phyloP scores from a whole-genome alignment of 352 stramenopile species.

The Elongisporangium senticosum region DNA sequence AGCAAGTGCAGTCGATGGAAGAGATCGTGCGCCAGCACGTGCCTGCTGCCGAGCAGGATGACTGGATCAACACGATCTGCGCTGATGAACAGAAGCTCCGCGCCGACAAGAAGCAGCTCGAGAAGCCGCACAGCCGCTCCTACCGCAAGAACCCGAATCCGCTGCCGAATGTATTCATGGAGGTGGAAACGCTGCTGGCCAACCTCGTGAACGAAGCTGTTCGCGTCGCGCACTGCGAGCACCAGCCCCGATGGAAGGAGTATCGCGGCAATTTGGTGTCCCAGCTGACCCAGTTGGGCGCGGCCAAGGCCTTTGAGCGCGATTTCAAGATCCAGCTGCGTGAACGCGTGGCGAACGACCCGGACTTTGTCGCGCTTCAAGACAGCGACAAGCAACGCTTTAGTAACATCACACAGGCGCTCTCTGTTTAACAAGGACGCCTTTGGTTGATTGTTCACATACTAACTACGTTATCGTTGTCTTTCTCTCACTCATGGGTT shows the following conservation, averaged over 20 bases:
- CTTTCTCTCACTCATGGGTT: conserved; percentile 3
- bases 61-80: conserved; percentile 66
- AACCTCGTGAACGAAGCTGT: conserved; percentile 63
- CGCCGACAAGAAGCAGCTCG: conserved; percentile 15
- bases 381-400: conserved; percentile 31
- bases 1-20: conserved; percentile 44
- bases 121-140: conserved; percentile 48
- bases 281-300: conserved; percentile 39
- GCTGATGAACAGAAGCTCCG: conserved; percentile 42
- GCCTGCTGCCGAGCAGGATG: conserved; percentile 39
- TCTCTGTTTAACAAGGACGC: conserved; percentile 28
- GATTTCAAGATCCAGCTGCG: conserved; percentile 60
- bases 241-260: conserved; percentile 46
- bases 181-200: conserved; percentile 51
- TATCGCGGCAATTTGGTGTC: conserved; percentile 47
- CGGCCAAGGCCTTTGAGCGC: conserved; percentile 41
- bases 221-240: conserved; percentile 47
- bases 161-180: conserved; percentile 62
- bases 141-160: conserved; percentile 41
- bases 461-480: neutral
- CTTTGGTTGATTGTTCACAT: neutral
- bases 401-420: conserved; percentile 42
- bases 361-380: conserved; percentile 43
- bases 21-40: conserved; percentile 65
- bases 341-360: conserved; percentile 41